Evolutionary conservation across 768 basidiomycete species (phyloP), one percentile per base, ranked within the genome.

Genomic region (Xerocomellus intermedius): DNA sequence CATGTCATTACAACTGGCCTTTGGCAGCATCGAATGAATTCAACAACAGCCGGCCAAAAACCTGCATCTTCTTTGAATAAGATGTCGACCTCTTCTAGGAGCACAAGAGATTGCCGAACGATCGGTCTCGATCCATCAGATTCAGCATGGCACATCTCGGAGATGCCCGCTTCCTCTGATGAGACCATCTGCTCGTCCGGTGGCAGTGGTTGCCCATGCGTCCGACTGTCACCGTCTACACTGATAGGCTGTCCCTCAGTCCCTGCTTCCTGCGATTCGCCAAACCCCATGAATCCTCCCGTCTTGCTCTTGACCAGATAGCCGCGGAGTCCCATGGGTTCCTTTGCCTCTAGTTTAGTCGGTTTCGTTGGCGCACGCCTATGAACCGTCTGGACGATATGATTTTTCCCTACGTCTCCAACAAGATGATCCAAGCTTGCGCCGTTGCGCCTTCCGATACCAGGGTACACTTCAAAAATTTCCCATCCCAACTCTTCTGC

Each of bases 81-180:
- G 39, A 98, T 83, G 70, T 99, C 97, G 8, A 93, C 96, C 68
- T 99, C 97, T 70, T 99, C 97, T 14, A 99, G 72, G 37, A 99
- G 77, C 56, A 98, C 89, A 48, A 96, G 68, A 0, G 93, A 95
- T 74, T 99, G 96, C 52, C 84, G 79, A 54, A 90, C 74, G 24
- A 64, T 60, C 58, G 66, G 64, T 44, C 60, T 53, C 43, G 55
- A 46, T 33, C 54, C 66, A 39, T 52, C 60, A 48, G 55, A 39
- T 33, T 45, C 56, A 26, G 33, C 62, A 12, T 42, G 42, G 21
- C 43, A 28, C 43, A 5, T 42, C 22, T 37, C 49, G 21, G 47
- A 30, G 21, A 49, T 51, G 42, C 2, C 49, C 32, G 24, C 48
- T 22, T 48, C 57, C 12, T 44, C 53, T 43, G 35, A 51, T 24